Conservation (phyloP, 1,284 basidiomycete species). For the Bondarzewia mesenterica region DNA sequence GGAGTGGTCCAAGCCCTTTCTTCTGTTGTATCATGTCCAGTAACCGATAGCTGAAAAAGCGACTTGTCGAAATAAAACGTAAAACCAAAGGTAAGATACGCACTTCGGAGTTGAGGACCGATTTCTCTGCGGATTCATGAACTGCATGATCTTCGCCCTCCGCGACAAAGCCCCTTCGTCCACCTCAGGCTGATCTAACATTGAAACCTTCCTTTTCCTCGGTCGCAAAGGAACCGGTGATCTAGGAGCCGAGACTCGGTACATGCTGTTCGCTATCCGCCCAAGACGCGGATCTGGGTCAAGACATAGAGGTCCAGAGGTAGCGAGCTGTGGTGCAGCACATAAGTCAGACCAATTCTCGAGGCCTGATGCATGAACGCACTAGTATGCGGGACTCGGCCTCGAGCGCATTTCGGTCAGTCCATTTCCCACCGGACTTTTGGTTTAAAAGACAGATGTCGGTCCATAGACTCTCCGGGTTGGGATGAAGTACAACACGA, state of each 20-base stretch:
- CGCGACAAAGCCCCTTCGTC: slow-evolving; percentile 65
- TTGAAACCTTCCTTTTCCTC: slow-evolving; percentile 61
- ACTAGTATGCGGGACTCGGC: slow-evolving; percentile 67
- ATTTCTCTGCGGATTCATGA: slow-evolving; percentile 58
- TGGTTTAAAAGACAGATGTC: slow-evolving; percentile 65
- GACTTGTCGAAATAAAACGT: slow-evolving; percentile 5
- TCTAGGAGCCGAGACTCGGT: slow-evolving; percentile 60
- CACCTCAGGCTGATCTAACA: slow-evolving; percentile 52
- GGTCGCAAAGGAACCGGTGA: slow-evolving; percentile 48
- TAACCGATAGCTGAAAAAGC: neutral
- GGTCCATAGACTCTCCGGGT: slow-evolving; percentile 64
- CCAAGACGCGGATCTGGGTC: slow-evolving; percentile 68
- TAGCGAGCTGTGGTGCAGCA: slow-evolving; percentile 52
- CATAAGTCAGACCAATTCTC: slow-evolving; percentile 5
- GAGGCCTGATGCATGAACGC: slow-evolving; percentile 19
- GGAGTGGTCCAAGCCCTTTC: neutral
- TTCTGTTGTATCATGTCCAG: neutral
- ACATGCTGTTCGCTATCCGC: slow-evolving; percentile 62
- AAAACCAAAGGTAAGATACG: slow-evolving; percentile 2
- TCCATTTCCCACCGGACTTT: slow-evolving; percentile 47
- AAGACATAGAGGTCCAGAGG: slow-evolving; percentile 63
- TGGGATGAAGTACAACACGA: slow-evolving; percentile 67
- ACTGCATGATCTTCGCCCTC: slow-evolving; percentile 63
- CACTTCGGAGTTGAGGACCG: slow-evolving; percentile 40
- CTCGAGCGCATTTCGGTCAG: slow-evolving; percentile 62